These are phyloP conservation scores for Fusarium sp. DNA, from an alignment of 2,329 filamentous ascomycete genomes.

Conservation along the genomic window DNA sequence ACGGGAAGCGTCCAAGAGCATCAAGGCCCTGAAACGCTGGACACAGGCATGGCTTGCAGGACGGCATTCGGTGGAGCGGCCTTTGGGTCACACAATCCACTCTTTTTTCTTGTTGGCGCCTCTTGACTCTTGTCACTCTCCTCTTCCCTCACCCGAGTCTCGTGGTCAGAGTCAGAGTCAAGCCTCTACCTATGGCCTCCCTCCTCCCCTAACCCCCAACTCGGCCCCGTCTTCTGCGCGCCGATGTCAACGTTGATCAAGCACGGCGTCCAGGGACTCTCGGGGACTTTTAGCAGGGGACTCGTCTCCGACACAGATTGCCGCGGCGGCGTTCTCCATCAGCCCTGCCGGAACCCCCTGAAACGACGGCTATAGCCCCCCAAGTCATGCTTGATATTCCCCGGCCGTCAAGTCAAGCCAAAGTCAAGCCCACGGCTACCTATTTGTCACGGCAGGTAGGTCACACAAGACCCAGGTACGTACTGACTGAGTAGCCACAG, in stretches of 20 bases:
- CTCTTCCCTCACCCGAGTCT: slow-evolving; percentile 3
- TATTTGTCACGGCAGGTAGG: not conserved
- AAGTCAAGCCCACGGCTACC: slow-evolving; percentile 7
- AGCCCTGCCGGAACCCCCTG: slow-evolving; percentile 38
- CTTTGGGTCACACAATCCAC: slow-evolving; percentile 18
- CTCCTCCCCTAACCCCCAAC: too few species aligned
- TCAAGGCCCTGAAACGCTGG: slow-evolving; percentile 45
- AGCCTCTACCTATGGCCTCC: slow-evolving; percentile 9
- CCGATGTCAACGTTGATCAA: slow-evolving; percentile 15
- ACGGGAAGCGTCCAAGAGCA: slow-evolving; percentile 22
- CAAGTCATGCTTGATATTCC: slow-evolving; percentile 25
- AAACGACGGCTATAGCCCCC: slow-evolving; percentile 30
- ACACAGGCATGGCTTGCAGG: slow-evolving; percentile 37
- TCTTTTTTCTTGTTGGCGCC: not conserved
- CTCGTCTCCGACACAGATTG: slow-evolving; percentile 28
- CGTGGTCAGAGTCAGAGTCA: not conserved
- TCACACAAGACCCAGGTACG: not conserved
- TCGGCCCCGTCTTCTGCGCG: not conserved
- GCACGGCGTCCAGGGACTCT: slow-evolving; percentile 1
- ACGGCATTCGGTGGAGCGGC: slow-evolving; percentile 35
- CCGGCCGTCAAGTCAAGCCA: too few species aligned
- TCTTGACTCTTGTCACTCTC: slow-evolving; percentile 1
- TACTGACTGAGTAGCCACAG: too few species aligned
- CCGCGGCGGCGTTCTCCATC: slow-evolving; percentile 20
- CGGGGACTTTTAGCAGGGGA: slow-evolving; percentile 16